These are phyloP conservation scores for Emmonsiellopsis sp. DNA, from an alignment of 2,329 filamentous ascomycete species.

Conservation along the genomic window DNA sequence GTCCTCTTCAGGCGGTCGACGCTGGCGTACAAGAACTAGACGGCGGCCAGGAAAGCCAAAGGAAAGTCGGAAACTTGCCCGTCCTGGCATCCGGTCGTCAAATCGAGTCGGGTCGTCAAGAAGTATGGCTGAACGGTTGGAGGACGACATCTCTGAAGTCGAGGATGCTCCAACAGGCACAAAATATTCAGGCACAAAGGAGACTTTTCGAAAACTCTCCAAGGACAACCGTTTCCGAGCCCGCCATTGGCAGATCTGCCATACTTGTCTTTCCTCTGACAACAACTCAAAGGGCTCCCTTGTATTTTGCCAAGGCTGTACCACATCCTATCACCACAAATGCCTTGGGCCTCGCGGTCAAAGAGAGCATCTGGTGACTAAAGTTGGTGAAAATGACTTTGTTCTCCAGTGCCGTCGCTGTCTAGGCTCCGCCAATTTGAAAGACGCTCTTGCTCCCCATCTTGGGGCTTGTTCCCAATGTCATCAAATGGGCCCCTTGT, in stretches of 20 bases:
- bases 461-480: constrained; percentile 67
- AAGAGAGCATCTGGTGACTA: constrained; percentile 85
- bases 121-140: constrained; percentile 40
- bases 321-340: constrained; percentile 67
- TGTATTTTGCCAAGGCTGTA: constrained; percentile 87
- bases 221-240: constrained; percentile 57
- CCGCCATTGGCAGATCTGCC: constrained; percentile 63
- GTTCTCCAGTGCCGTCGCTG: constrained; percentile 87
- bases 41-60: neutral
- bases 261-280: constrained; percentile 55
- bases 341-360: constrained; percentile 67
- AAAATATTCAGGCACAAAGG: constrained; percentile 49
- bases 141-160: constrained; percentile 37
- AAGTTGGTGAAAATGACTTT: constrained; percentile 66
- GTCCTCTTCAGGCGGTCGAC: neutral
- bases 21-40: neutral
- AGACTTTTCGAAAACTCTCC: constrained; percentile 59
- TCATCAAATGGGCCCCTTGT: constrained; percentile 56
- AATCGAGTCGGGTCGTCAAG: constrained; percentile 13
- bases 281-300: constrained; percentile 59
- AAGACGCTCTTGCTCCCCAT: constrained; percentile 60
- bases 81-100: constrained; percentile 8
- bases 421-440: constrained; percentile 58
- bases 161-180: constrained; percentile 5
- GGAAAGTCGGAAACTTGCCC: neutral